Evolutionary conservation across 805 yeast species (phyloP), one percentile per base, ranked within the genome.

Genomic region (Starmerella powellii): DNA sequence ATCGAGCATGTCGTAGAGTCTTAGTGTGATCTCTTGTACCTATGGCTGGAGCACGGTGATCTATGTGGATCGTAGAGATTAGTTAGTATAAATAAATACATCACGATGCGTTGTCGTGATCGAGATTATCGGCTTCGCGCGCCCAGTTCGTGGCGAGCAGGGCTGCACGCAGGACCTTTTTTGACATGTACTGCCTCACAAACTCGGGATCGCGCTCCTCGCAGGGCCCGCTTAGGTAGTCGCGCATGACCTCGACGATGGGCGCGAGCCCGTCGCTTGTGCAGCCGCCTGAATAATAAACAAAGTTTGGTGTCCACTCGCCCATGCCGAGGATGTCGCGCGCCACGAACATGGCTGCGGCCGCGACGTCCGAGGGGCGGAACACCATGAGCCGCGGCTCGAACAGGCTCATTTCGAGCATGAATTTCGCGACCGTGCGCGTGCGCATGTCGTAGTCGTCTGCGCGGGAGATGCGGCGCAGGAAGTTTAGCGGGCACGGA

Each of bases 271-370:
- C 86, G 32, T 68, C 71, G 49, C 78, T 82, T 18, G 77, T 72
- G 61, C 82, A 83, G 10, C 94, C 96, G 27, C 96, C 96, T 18
- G 91, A 78, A 61, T 88, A 91, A 58, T 85, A 95, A 37, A 84
- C 76, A 51, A 88, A 67, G 62, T 86, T 87, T 8, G 81, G 80
- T 57, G 78, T 77, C 96, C 96, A 87, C 27, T 76, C 26, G 2
- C 46, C 47, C 46, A 40, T 52, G 52, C 63, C 76, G 17, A 79
- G 80, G 51, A 85, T 79, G 52, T 71, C 70, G 54, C 94, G 71
- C 6, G 94, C 76, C 38, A 84, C 69, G 60, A 73, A 81, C 93
- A 85, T 82, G 21, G 95, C 80, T 44, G 86, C 78, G 2, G 94
- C 93, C n/a, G 93, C 74, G 48, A 86, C 71, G 46, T 77, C 66